Conservation (phyloP, 352 stramenopile species). For the Aphanomyces cochlioides region DNA sequence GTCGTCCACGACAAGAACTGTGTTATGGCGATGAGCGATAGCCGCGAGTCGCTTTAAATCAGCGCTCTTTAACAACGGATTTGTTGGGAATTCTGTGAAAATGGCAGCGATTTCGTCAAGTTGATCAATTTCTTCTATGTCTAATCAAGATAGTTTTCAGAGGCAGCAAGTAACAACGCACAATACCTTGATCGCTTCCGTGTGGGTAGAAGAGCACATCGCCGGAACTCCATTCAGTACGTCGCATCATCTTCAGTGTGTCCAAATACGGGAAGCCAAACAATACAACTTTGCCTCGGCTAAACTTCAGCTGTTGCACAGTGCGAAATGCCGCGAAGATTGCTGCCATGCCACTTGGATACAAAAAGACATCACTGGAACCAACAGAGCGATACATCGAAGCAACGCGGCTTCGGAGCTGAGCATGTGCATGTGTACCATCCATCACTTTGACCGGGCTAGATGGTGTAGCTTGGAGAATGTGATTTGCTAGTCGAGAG, state of each 20-base stretch:
- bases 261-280: conserved; percentile 93
- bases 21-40: conserved; percentile 82
- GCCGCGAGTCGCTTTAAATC: conserved; percentile 78
- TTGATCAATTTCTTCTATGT: conserved; percentile 55
- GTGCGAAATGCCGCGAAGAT: conserved; percentile 84
- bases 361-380: conserved; percentile 57
- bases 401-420: conserved; percentile 50
- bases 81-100: conserved; percentile 92
- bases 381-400: conserved; percentile 40
- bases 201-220: conserved; percentile 89
- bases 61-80: conserved; percentile 84
- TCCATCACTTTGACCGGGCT: conserved; percentile 26
- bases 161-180: conserved; percentile 35
- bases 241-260: conserved; percentile 89
- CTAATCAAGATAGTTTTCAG: conserved; percentile 15
- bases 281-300: conserved; percentile 50
- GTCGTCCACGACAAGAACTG: conserved; percentile 87
- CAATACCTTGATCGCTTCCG: conserved; percentile 48
- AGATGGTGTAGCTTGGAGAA: conserved; percentile 35
- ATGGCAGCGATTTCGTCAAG: conserved; percentile 82
- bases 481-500: conserved; percentile 70
- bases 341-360: conserved; percentile 84
- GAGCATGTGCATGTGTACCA: conserved; percentile 36
- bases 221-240: conserved; percentile 75
- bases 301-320: conserved; percentile 41